Conservation (phyloP, 2,329 filamentous ascomycete genomes). For the Mycosphaerella sp. region DNA sequence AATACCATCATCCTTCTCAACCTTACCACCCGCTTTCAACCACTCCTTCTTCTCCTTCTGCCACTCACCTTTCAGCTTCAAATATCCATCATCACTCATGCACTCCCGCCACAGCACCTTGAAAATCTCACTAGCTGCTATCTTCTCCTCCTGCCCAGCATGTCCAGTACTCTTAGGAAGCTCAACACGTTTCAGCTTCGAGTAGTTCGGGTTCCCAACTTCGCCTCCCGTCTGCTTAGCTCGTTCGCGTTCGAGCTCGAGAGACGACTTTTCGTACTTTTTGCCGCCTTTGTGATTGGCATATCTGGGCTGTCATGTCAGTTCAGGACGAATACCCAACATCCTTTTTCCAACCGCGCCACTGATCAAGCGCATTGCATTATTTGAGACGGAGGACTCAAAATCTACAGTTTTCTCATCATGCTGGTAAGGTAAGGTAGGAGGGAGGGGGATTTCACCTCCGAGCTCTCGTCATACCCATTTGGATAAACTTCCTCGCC, state of each 20-base stretch:
- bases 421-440: too few species aligned
- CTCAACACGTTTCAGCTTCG: conserved; percentile 25
- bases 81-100: conserved; percentile 42
- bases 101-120: conserved; percentile 46
- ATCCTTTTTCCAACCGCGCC: too few species aligned
- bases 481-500: conserved; percentile 58
- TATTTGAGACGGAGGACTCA: too few species aligned
- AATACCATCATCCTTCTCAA: conserved; percentile 13
- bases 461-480: conserved; percentile 58
- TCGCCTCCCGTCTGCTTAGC: conserved; percentile 17
- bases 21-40: conserved; percentile 26
- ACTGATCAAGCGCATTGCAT: not conserved
- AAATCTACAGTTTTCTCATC: too few species aligned
- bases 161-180: conserved; percentile 43
- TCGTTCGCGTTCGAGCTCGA: conserved; percentile 29
- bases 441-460: conserved; percentile 1
- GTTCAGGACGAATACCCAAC: not conserved
- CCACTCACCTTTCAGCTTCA: conserved; percentile 43
- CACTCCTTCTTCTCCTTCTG: conserved; percentile 44
- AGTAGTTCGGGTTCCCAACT: not conserved
- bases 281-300: conserved; percentile 41
- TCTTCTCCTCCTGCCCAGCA: conserved; percentile 46
- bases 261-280: conserved; percentile 46
- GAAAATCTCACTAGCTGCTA: conserved; percentile 47
- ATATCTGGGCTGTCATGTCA: conserved; percentile 10